Percentiles rank a stretch among this genome's conserved stretches.
These are phyloP conservation scores for Mytilinidion resinicola DNA, from an alignment of 495 filamentous ascomycete species.

Conservation along the genomic window DNA sequence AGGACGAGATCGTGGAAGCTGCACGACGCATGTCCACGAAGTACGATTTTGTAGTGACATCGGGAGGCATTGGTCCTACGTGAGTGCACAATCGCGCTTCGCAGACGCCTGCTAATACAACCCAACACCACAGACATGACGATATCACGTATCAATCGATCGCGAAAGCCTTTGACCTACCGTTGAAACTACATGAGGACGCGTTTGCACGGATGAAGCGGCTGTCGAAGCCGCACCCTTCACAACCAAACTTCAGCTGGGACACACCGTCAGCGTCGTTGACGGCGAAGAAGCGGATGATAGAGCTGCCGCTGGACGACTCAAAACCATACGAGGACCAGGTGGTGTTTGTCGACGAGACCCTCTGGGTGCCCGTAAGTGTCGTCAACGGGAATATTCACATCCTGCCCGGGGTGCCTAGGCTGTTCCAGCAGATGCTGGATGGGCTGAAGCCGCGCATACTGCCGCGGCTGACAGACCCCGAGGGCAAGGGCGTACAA, in stretches of 20 bases:
- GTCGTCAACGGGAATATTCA: slow-evolving; percentile 90
- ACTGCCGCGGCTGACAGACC: slow-evolving; percentile 62
- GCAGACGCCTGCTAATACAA: slow-evolving; percentile 7
- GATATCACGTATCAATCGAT: slow-evolving; percentile 96
- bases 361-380: slow-evolving; percentile 82
- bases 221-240: slow-evolving; percentile 63
- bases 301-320: slow-evolving; percentile 71
- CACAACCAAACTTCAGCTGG: slow-evolving; percentile 76
- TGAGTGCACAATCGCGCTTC: slow-evolving; percentile 37
- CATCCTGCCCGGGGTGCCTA: slow-evolving; percentile 85
- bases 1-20: slow-evolving; percentile 83
- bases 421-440: slow-evolving; percentile 71
- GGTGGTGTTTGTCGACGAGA: slow-evolving; percentile 68
- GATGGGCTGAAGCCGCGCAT: slow-evolving; percentile 66
- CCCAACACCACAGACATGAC: slow-evolving; percentile 59
- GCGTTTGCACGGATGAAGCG: slow-evolving; percentile 77
- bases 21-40: slow-evolving; percentile 73
- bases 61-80: slow-evolving; percentile 94
- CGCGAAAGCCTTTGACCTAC: slow-evolving; percentile 76
- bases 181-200: slow-evolving; percentile 66
- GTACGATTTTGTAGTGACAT: slow-evolving; percentile 92
- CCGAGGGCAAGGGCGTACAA: slow-evolving; percentile 69
- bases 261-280: slow-evolving; percentile 70
- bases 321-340: slow-evolving; percentile 54
- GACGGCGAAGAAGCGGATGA: slow-evolving; percentile 82